phyloP scores from a whole-genome alignment of 2,329 filamentous ascomycete genomes.

The Penicillium sp. region DNA sequence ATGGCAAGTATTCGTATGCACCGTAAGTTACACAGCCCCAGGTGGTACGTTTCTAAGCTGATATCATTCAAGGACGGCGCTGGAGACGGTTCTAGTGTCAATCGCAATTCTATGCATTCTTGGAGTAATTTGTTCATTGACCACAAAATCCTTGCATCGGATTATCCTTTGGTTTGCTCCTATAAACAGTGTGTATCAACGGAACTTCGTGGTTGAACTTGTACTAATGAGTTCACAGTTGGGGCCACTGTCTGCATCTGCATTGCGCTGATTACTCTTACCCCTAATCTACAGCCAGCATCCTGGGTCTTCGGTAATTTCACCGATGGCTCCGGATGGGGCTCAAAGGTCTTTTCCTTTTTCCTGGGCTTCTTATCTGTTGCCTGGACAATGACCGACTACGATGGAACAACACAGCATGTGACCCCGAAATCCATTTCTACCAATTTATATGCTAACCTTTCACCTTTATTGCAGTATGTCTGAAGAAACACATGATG shows the following conservation, averaged over 20 bases:
- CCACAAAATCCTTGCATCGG: constrained; percentile 58
- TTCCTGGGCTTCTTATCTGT: constrained; percentile 53
- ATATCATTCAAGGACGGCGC: constrained; percentile 47
- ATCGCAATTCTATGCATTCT: constrained; percentile 56
- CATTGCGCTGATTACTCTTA: constrained; percentile 57
- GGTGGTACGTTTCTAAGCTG: constrained; percentile 2
- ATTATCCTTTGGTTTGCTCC: constrained; percentile 65
- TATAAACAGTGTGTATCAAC: constrained; percentile 54
- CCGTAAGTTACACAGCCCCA: constrained; percentile 47
- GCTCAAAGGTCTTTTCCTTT: constrained; percentile 60
- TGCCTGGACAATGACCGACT: constrained; percentile 63
- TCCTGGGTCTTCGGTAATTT: constrained; percentile 62
- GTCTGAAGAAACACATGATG: constrained; percentile 66
- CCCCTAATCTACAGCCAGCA: constrained; percentile 58
- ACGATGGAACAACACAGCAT: constrained; percentile 64
- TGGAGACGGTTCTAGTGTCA: constrained; percentile 58
- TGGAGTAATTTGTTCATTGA: constrained; percentile 62
- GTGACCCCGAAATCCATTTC: constrained; percentile 14
- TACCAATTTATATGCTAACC: neutral
- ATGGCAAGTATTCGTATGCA: constrained; percentile 53
- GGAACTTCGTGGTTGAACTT: neutral
- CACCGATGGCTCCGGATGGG: constrained; percentile 62
- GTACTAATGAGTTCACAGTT: constrained; percentile 36
- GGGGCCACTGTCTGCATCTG: constrained; percentile 61
- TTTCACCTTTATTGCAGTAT: constrained; percentile 45